Evolutionary conservation across 2,329 filamentous ascomycete species (phyloP), one percentile per base, ranked within the genome.

Genomic region (Pseudopithomyces chartarum): DNA sequence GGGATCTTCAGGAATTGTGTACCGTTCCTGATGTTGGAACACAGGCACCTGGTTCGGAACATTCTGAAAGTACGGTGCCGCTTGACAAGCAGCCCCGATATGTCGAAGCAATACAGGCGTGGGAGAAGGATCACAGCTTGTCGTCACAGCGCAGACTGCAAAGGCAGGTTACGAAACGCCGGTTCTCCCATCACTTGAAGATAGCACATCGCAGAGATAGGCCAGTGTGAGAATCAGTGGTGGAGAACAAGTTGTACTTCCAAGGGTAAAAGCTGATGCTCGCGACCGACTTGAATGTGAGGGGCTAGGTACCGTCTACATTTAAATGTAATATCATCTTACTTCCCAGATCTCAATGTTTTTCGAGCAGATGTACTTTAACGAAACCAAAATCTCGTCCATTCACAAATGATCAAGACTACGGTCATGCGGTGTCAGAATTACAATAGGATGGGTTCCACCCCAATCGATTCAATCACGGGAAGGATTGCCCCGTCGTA

Each of bases 61-160:
- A 4, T 15, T 20, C n/a, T 8, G 7, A 22, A 12, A 43, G 38
- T 29, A 26, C 23, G 15, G 11, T n/a, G 8, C 12, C 23, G 6
- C 10, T 1, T 34, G 1, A 20, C n/a, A 6, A 12, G 22, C 12
- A 13, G 19, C 15, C 3, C 15, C 40, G 36, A 38, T 52, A 39
- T 19, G 29, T 20, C 2, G 40, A 38, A 38, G 50, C 50, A 17
- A 45, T 52, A 38, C 40, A 45, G n/a, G 50, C 50, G 13, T 52
- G 50, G 50, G 40, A 52, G 34, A 40, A 50, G 7, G n/a, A n/a
- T n/a, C 22, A 13, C 8, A 29, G 33, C 34, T 39, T 29, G 19
- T 39, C 15, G 2, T 17, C 22, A 32, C 34, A n/a, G n/a, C 6
- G 29, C 29, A 12, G 44, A 7, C 44, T 36, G 20, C 29, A 20